Base-by-base conservation (phyloP, 768 basidiomycete species). In the Rhodotorula toruloides region DNA sequence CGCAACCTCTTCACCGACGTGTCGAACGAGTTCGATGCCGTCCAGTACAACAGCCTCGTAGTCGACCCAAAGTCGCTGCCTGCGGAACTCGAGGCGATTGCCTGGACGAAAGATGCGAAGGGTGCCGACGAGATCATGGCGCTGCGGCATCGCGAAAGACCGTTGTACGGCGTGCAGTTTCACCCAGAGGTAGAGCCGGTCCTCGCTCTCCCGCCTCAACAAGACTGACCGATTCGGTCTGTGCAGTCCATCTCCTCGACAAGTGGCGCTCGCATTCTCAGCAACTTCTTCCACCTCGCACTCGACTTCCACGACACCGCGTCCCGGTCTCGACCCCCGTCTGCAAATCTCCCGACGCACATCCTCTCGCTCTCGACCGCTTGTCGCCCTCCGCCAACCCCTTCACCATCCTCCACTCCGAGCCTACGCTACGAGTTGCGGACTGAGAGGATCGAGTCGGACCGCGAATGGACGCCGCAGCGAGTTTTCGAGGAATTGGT, bases 91-190 rank as follows among this genome's bases (percentile, higher is more conserved):
- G 58, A 67, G 36, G 65, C 53, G 13, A 57, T 61, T n/a, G 71
- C 64, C 1, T 61, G 61, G 64, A 58, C 54, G 7, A 34, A 54
- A 1, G 56, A 27, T 0, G 43, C 27, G 1, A n/a, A 43, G 4
- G 68, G 58, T 2, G 12, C 21, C 5, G 44, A 37, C 21, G 62
- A 59, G 46, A 42, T 72, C 16, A 61, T 72, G 58, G 72, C 50
- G 13, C 39, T 72, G 32, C 39, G 44, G 11, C 68, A 63, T 25
- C 29, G 48, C 7, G 13, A 21, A 3, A 46, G 32, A 40, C 72
- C 72, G n/a, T 40, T 70, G 13, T 65, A 60, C 54, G 72, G 72
- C 14, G 63, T 70, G 4, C 72, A 72, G 61, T 72, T 67, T 21
- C 72, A 72, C 29, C 68, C 68, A 1, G 72, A 72, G 61, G 72